These are phyloP conservation scores for Chlamydomonas asymmetrica DNA, from an alignment of 139 green algal species.

Conservation along the genomic window DNA sequence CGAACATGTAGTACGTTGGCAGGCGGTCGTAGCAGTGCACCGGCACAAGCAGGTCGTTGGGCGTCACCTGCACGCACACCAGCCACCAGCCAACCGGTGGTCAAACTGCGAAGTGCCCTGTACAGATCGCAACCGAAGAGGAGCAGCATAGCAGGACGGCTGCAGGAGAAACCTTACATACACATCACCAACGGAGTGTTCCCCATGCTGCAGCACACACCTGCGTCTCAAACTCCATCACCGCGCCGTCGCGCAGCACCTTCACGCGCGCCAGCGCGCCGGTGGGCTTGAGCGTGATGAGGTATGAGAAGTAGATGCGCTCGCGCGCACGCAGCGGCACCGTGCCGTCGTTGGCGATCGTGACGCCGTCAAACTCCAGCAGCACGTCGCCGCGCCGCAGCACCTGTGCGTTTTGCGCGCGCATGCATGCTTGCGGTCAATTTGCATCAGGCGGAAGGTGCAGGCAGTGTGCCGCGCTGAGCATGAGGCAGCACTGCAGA, in stretches of 20 bases:
- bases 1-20: constrained; percentile 65
- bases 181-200: too few relatives aligned
- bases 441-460: too few relatives aligned
- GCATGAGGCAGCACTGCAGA: too few relatives aligned
- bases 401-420: constrained; percentile 34
- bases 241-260: constrained; percentile 45
- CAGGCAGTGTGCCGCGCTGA: too few relatives aligned
- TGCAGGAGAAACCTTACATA: too few relatives aligned
- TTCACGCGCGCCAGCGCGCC: constrained; percentile 39
- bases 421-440: too few relatives aligned
- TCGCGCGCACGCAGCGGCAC: constrained; percentile 67
- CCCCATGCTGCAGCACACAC: too few relatives aligned
- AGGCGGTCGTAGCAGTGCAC: constrained; percentile 66
- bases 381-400: constrained; percentile 70
- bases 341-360: constrained; percentile 61
- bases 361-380: constrained; percentile 68
- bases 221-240: constrained; percentile 48
- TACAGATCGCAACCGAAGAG: too few relatives aligned
- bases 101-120: too few relatives aligned
- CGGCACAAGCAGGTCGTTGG: constrained; percentile 62
- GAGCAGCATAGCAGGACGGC: too few relatives aligned
- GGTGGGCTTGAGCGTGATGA: constrained; percentile 63
- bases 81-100: too few relatives aligned
- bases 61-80: constrained; percentile 44
- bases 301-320: constrained; percentile 75